Base-by-base conservation (phyloP, 371 early-diverging fungal species). In the Polyrhizophydium stewartii region DNA sequence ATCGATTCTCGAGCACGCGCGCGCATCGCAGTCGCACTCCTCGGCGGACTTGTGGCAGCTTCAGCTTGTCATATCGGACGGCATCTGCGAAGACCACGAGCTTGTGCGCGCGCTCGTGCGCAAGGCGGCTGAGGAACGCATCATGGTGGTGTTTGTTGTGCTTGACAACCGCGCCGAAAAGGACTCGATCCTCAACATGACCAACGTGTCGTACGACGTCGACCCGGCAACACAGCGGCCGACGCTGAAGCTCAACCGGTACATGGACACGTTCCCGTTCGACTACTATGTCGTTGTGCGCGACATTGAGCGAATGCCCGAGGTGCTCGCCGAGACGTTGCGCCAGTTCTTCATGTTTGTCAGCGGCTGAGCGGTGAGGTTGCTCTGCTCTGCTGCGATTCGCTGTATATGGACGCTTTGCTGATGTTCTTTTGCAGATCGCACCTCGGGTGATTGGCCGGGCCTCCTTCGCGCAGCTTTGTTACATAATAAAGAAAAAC, bases 241-340 rank as follows among this genome's bases (percentile, higher is more conserved):
- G 60, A 79, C 79, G 55, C 68, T 97, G 62, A 68, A 86, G 66
- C 85, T 95, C 83, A 82, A 78, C n/a, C 81, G 85, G 46, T 98
- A 97, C 74, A 86, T 98, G 63, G 94, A 96, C 64, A 92, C 92
- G 9, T 97, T 98, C 89, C 98, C 98, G 50, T 97, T 97, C 82
- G 91, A 95, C 63, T 96, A 92, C 78, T 97, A 93, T 70, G 87
- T 97, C 62, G 87, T 96, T 27, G 73, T 97, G 58, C 86, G 89
- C 64, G 89, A 95, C 68, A 89, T 97, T 66, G 84, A 90, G 62
- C 79, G 85, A 25, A 78, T 98, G 46, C 96, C 98, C 0, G 86
- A 86, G 51, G 93, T 93, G 0, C 76, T 98, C 49, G 81, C 94
- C 16, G 96, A 96, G 72, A 91, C 95, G 25, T 81, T 98, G 30